These are phyloP conservation scores for Didymella exigua DNA, from an alignment of 2,329 filamentous ascomycete species.

Conservation along the genomic window DNA sequence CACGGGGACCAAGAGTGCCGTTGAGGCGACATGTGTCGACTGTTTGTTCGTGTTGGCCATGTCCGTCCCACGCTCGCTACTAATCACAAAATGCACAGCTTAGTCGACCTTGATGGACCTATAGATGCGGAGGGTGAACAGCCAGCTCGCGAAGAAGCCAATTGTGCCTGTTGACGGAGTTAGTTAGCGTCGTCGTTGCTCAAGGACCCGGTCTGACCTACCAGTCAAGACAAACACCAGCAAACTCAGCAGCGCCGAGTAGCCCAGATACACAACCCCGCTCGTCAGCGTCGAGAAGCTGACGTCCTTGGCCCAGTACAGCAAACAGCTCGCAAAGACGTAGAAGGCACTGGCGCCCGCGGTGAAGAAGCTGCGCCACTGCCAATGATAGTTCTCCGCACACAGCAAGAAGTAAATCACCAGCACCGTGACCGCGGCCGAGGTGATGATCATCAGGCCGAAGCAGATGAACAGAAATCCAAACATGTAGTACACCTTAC, in stretches of 20 bases:
- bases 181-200: slow-evolving; percentile 25
- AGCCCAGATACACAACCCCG: slow-evolving; percentile 90
- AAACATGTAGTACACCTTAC: slow-evolving; percentile 99
- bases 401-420: slow-evolving; percentile 97
- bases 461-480: slow-evolving; percentile 98
- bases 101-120: slow-evolving; percentile 97
- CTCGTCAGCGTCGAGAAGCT: slow-evolving; percentile 84
- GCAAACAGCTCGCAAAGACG: slow-evolving; percentile 86
- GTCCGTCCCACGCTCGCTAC: too few species aligned
- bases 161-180: slow-evolving; percentile 72
- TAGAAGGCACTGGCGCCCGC: slow-evolving; percentile 90
- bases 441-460: slow-evolving; percentile 94
- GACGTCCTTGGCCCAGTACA: slow-evolving; percentile 89
- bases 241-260: slow-evolving; percentile 86
- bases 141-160: slow-evolving; percentile 93
- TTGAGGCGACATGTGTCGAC: too few species aligned
- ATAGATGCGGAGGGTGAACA: slow-evolving; percentile 93
- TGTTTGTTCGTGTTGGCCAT: too few species aligned
- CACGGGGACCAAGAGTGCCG: too few species aligned
- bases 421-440: slow-evolving; percentile 86
- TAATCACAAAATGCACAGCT: too few species aligned
- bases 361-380: slow-evolving; percentile 93
- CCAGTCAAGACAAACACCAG: slow-evolving; percentile 93
- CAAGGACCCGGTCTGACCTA: slow-evolving; percentile 58
- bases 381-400: slow-evolving; percentile 98